phyloP scores from a whole-genome alignment of 2,329 filamentous ascomycete genomes.

The Phyllosticta citriasiana region DNA sequence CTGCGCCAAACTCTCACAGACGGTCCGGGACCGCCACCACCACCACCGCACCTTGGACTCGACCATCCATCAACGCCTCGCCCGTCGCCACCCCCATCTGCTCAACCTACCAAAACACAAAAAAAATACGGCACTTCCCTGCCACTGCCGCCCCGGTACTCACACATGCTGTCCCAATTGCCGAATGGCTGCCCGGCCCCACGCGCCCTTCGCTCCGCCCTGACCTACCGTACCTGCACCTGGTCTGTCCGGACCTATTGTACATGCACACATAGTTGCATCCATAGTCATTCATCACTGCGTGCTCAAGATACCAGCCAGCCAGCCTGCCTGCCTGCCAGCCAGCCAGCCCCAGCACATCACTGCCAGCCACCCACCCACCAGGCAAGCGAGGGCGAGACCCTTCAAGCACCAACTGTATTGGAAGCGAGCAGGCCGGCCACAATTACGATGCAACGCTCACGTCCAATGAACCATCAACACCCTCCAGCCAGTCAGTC shows the following conservation, averaged over 20 bases:
- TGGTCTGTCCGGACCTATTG: no score
- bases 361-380: no score
- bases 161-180: not conserved
- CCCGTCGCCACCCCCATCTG: not conserved
- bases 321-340: no score
- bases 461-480: not conserved
- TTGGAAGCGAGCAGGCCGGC: no score
- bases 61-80: not conserved
- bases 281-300: no score
- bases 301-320: no score
- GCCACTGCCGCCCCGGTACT: not conserved
- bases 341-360: no score
- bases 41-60: not conserved
- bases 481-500: no score
- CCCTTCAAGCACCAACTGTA: no score
- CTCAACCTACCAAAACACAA: not conserved
- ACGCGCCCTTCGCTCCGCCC: not conserved
- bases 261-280: no score
- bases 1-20: not conserved
- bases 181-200: not conserved
- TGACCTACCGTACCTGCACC: not conserved
- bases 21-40: not conserved
- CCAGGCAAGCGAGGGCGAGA: no score
- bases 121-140: not conserved
- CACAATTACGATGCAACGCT: not conserved